Evolutionary conservation across 805 yeast genomes (phyloP).

Genomic region (Vanderwaltozyma yarrowii): DNA sequence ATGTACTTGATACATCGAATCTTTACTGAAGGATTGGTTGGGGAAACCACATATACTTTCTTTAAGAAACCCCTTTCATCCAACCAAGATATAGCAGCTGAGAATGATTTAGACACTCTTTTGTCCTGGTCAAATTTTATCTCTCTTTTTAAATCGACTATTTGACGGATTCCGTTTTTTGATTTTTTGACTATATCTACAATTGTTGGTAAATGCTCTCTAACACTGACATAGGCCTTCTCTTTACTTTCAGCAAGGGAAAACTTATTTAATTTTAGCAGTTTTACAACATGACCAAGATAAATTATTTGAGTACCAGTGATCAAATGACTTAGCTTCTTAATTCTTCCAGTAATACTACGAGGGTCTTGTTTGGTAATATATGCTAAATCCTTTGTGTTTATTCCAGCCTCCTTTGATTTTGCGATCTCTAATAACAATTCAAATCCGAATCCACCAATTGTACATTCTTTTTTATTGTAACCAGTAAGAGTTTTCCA

Average conservation of each 20-base stretch:
- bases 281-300: constrained; percentile 43
- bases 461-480: constrained; percentile 37
- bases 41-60: constrained; percentile 42
- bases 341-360: constrained; percentile 54
- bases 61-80: constrained; percentile 37
- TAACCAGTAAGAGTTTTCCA: constrained; percentile 51
- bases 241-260: constrained; percentile 8
- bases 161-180: constrained; percentile 50
- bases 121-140: constrained; percentile 38
- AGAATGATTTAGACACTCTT: constrained; percentile 36
- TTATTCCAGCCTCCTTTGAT: constrained; percentile 45
- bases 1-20: constrained; percentile 38
- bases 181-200: constrained; percentile 45
- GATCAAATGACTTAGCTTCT: constrained; percentile 43
- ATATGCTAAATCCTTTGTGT: constrained; percentile 45
- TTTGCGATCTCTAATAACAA: constrained; percentile 52
- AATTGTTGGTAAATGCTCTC: constrained; percentile 28
- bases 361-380: constrained; percentile 61
- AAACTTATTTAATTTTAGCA: constrained; percentile 43
- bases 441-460: constrained; percentile 49
- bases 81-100: constrained; percentile 38
- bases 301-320: constrained; percentile 31
- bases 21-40: constrained; percentile 36
- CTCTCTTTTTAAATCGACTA: constrained; percentile 51
- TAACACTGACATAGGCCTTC: constrained; percentile 20